Percentiles rank a stretch among this genome's conserved stretches.
Evolutionary conservation across 768 basidiomycete species (phyloP).

Genomic region (Trametes cinnabarina): DNA sequence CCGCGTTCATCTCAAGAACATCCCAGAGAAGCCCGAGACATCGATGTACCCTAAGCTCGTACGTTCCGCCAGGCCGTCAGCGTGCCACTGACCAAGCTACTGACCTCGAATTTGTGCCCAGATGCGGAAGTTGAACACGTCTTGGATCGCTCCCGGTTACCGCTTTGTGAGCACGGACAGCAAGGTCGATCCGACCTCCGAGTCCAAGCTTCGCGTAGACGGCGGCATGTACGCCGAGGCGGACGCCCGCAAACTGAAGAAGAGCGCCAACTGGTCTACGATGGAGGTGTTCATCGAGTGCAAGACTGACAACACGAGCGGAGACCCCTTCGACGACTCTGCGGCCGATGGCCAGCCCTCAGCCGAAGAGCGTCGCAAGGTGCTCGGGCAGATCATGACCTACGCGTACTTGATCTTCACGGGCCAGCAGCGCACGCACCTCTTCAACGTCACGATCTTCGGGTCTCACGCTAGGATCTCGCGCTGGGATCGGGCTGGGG

Average conservation of each 20-base stretch:
- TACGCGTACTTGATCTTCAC: neutral
- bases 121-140: too few species aligned
- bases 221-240: neutral
- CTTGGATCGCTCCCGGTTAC: too few species aligned
- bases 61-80: too few species aligned
- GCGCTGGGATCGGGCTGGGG: neutral
- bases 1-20: too few species aligned
- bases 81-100: too few species aligned
- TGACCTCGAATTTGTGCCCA: too few species aligned
- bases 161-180: too few species aligned
- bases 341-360: neutral
- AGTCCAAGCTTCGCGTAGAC: neutral
- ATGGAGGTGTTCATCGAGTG: slow-evolving; percentile 9
- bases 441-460: slow-evolving; percentile 5
- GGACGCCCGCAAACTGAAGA: neutral
- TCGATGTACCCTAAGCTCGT: neutral
- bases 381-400: slow-evolving; percentile 1
- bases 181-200: too few species aligned
- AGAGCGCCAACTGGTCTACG: neutral
- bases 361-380: neutral
- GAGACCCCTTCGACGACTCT: slow-evolving; percentile 6
- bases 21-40: too few species aligned
- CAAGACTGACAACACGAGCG: neutral
- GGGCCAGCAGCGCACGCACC: neutral
- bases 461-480: neutral